A percentile compares a stretch with the other conserved stretches of the same genome.
Conservation (phyloP, 2,329 filamentous ascomycete species). For the Thelonectria rubi region DNA sequence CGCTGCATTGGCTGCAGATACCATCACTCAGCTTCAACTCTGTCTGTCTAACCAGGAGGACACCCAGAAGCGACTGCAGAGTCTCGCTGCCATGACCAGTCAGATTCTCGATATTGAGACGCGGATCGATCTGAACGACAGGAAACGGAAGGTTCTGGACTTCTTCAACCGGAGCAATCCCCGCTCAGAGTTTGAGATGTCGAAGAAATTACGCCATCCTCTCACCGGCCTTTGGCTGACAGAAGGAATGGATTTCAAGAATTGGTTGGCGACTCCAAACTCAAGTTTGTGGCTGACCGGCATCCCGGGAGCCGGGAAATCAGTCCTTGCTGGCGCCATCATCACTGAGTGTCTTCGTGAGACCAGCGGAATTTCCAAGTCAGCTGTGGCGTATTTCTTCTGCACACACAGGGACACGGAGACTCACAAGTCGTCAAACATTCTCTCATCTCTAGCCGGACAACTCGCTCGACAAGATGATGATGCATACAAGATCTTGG, state of each 20-base stretch:
- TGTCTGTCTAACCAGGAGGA: constrained; percentile 4
- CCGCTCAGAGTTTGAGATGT: not conserved
- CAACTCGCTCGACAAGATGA: constrained; percentile 19
- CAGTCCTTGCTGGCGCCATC: constrained; percentile 5
- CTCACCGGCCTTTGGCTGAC: constrained; percentile 21
- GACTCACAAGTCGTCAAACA: not conserved
- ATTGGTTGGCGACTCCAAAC: not conserved
- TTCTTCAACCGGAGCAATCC: constrained; percentile 18
- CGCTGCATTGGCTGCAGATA: constrained; percentile 7
- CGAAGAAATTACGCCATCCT: constrained; percentile 1
- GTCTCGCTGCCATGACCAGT: not conserved
- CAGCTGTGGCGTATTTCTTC: constrained; percentile 15
- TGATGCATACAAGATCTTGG: not conserved
- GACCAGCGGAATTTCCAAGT: rapidly evolving
- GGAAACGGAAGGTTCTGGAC: not conserved
- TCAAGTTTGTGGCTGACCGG: constrained; percentile 12
- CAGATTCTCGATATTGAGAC: constrained; percentile 8
- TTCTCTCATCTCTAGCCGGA: not conserved
- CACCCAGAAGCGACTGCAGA: not conserved
- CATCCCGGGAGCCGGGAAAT: constrained; percentile 25
- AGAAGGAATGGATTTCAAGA: not conserved
- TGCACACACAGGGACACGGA: not conserved
- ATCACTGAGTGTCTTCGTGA: constrained; percentile 11
- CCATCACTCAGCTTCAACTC: not conserved
- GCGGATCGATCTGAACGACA: not conserved